Evolutionary conservation across 2,329 filamentous ascomycete species (phyloP).

Genomic region (Fusarium denticulatum): DNA sequence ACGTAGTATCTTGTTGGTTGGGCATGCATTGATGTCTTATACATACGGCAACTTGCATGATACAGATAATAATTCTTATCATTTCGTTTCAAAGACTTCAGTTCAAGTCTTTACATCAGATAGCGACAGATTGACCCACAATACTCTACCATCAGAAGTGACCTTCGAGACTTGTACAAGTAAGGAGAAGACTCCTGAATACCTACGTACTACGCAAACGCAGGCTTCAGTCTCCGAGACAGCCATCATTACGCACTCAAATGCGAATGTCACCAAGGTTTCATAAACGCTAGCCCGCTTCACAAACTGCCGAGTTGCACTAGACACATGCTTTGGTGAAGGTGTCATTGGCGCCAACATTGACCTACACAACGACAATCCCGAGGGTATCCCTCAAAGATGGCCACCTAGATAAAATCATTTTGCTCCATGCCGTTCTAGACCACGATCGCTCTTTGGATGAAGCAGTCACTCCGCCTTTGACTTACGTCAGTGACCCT

Average conservation of each 20-base stretch:
- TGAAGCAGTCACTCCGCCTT: background rate
- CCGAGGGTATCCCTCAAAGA: background rate
- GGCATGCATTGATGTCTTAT: background rate
- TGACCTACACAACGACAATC: background rate
- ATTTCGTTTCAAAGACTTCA: background rate
- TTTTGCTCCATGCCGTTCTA: accelerated
- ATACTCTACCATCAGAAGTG: background rate
- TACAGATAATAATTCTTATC: background rate
- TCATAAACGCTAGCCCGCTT: background rate
- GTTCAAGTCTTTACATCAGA: too few relatives aligned
- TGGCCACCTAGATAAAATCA: accelerated
- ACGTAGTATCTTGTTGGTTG: background rate
- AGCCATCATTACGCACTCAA: background rate
- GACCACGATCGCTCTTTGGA: background rate
- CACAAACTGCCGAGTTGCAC: background rate
- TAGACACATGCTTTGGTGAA: background rate
- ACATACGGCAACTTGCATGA: background rate
- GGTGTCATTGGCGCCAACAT: background rate
- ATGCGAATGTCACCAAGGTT: background rate
- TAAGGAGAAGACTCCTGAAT: background rate
- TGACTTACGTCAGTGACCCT: background rate
- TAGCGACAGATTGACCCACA: background rate
- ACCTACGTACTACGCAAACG: background rate
- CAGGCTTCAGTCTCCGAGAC: background rate
- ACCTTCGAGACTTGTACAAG: background rate